Conservation (phyloP, 1,284 basidiomycete species). For the Puccinia brachypodii region DNA sequence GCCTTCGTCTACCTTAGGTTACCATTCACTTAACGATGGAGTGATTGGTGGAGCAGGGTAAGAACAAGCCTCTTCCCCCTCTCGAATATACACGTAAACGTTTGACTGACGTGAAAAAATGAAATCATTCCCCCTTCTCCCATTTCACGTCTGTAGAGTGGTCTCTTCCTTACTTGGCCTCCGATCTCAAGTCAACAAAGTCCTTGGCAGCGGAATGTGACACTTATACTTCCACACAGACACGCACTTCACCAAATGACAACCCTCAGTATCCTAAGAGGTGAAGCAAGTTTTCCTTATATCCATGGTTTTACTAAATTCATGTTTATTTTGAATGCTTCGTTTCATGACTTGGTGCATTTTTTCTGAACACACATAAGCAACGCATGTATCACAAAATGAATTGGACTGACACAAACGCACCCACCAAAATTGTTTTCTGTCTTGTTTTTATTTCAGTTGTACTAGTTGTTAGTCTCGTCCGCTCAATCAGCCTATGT, state of each 20-base stretch:
- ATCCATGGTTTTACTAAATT: too few species aligned
- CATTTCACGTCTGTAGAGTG: conserved; percentile 8
- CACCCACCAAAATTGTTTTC: neutral
- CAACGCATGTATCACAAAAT: too few species aligned
- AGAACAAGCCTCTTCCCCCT: conserved; percentile 53
- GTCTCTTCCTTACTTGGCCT: conserved; percentile 42
- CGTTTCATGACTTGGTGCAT: too few species aligned
- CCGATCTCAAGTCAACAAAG: conserved; percentile 40
- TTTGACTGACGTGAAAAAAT: too few species aligned
- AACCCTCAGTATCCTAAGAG: too few species aligned
- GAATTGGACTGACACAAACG: neutral
- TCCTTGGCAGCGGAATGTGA: conserved; percentile 24
- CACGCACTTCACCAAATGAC: too few species aligned
- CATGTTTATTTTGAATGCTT: too few species aligned
- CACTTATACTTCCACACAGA: too few species aligned
- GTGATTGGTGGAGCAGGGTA: conserved; percentile 78
- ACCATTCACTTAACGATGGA: conserved; percentile 81
- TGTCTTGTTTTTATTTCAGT: neutral
- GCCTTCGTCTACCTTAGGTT: conserved; percentile 78
- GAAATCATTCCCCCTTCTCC: neutral
- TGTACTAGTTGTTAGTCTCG: neutral
- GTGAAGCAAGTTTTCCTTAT: too few species aligned
- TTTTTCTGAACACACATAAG: too few species aligned
- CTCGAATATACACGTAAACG: neutral
- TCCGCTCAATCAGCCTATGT: neutral